A percentile compares a stretch with the other conserved stretches of the same genome.
Conservation (phyloP, 164 flowering plant genomes). For the Cinnamomum chago region DNA sequence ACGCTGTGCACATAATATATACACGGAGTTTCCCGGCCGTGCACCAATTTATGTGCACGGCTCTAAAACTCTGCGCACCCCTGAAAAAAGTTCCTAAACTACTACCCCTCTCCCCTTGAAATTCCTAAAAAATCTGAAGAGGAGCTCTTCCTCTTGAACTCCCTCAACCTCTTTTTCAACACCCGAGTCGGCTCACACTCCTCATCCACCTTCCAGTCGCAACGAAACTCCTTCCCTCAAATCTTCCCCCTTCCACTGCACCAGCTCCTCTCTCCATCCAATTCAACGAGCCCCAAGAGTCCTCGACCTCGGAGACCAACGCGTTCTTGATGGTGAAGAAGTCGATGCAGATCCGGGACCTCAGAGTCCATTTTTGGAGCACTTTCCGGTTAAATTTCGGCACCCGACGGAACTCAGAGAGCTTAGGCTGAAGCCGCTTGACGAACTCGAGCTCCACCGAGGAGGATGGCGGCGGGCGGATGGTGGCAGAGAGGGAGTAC, state of each 20-base stretch:
- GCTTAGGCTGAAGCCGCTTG: slow-evolving; percentile 47
- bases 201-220: slow-evolving; percentile 27
- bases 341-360: slow-evolving; percentile 45
- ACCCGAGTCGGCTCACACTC: slow-evolving; percentile 64
- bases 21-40: too few relatives aligned
- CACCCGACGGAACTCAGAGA: slow-evolving; percentile 57
- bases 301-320: slow-evolving; percentile 53
- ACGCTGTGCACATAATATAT: too few relatives aligned
- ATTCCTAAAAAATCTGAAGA: slow-evolving; percentile 49
- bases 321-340: slow-evolving; percentile 58
- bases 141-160: slow-evolving; percentile 59
- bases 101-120: slow-evolving; percentile 30
- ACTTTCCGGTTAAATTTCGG: slow-evolving; percentile 63
- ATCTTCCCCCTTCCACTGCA: slow-evolving; percentile 6
- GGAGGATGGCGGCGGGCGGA: too few relatives aligned
- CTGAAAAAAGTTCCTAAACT: too few relatives aligned
- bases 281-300: slow-evolving; percentile 27
- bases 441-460: too few relatives aligned
- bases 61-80: too few relatives aligned
- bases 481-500: too few relatives aligned
- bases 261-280: slow-evolving; percentile 15
- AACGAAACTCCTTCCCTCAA: slow-evolving; percentile 24
- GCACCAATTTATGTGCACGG: too few relatives aligned
- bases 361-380: slow-evolving; percentile 61
- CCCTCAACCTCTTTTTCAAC: slow-evolving; percentile 61